Percentiles rank a stretch among this genome's conserved stretches.
Evolutionary conservation across 164 flowering plant species (phyloP).

Genomic region (Amborella trichopoda): DNA sequence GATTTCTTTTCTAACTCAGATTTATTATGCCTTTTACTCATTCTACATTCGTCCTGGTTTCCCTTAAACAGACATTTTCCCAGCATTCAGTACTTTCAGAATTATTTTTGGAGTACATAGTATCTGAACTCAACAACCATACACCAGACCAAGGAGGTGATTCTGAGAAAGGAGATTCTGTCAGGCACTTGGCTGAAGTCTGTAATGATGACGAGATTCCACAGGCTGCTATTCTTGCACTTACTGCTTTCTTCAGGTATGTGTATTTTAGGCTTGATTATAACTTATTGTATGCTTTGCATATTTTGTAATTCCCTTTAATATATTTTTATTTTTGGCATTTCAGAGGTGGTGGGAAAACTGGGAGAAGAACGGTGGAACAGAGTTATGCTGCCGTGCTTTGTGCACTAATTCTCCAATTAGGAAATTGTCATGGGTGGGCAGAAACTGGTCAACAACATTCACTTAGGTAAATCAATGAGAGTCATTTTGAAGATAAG

Average conservation of each 20-base stretch:
- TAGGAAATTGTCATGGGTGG: slow-evolving; percentile 73
- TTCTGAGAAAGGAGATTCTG: slow-evolving; percentile 33
- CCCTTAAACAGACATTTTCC: slow-evolving; percentile 58
- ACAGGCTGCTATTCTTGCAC: slow-evolving; percentile 73
- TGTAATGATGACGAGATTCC: slow-evolving; percentile 35
- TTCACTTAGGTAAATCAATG: slow-evolving; percentile 56
- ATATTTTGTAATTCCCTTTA: too few species aligned
- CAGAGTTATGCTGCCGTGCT: slow-evolving; percentile 75
- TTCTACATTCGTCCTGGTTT: background rate
- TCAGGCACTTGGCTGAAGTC: slow-evolving; percentile 20
- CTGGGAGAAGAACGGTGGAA: slow-evolving; percentile 80
- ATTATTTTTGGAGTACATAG: slow-evolving; percentile 70
- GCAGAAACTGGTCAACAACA: slow-evolving; percentile 65
- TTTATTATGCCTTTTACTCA: background rate
- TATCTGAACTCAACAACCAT: slow-evolving; percentile 43
- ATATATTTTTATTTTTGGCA: background rate
- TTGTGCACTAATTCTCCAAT: slow-evolving; percentile 59
- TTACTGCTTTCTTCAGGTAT: slow-evolving; percentile 89
- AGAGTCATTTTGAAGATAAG: too few species aligned
- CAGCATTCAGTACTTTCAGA: slow-evolving; percentile 73
- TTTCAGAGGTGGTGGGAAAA: slow-evolving; percentile 93
- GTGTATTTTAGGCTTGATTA: background rate
- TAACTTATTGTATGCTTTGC: too few species aligned
- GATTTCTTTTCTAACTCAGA: background rate
- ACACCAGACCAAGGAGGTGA: slow-evolving; percentile 29